phyloP scores from a whole-genome alignment of 176 grass and related monocot species.

The Avena atlantica region DNA sequence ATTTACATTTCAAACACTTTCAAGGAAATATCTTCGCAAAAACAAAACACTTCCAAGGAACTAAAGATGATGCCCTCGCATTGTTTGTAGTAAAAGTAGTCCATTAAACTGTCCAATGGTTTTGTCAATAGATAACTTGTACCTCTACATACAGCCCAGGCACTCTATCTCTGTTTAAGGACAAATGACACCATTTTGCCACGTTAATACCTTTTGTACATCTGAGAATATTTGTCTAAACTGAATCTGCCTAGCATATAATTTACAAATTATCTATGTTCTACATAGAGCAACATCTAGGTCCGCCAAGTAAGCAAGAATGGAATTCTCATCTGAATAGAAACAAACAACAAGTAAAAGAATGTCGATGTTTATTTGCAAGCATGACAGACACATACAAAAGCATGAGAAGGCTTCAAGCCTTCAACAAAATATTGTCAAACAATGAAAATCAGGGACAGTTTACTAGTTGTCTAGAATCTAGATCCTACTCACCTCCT shows the following conservation, averaged over 20 bases:
- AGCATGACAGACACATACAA: slow-evolving; percentile 9
- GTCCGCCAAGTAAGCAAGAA: too few relatives aligned
- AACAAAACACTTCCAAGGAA: too few relatives aligned
- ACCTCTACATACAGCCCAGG: neutral
- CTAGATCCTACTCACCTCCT: slow-evolving; percentile 42
- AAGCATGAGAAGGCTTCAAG: slow-evolving; percentile 23
- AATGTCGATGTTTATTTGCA: slow-evolving; percentile 41
- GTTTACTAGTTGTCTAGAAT: slow-evolving; percentile 14
- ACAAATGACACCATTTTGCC: slow-evolving; percentile 27
- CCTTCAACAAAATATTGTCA: slow-evolving; percentile 25
- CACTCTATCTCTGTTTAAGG: slow-evolving; percentile 41
- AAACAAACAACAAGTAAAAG: slow-evolving; percentile 13
- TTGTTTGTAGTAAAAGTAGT: slow-evolving; percentile 2
- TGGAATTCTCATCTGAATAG: neutral
- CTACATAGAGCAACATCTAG: neutral
- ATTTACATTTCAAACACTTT: too few relatives aligned
- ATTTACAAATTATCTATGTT: slow-evolving; percentile 26
- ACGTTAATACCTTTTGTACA: slow-evolving; percentile 32
- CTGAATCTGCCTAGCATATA: slow-evolving; percentile 17
- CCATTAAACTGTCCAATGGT: neutral
- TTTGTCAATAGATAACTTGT: slow-evolving; percentile 8
- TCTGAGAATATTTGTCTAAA: slow-evolving; percentile 12
- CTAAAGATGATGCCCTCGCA: too few relatives aligned
- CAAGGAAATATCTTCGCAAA: too few relatives aligned
- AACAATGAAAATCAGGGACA: neutral